Percentiles rank a stretch among this genome's conserved stretches.
Conservation (phyloP, 495 filamentous ascomycete species). For the Neurospora sp. region DNA sequence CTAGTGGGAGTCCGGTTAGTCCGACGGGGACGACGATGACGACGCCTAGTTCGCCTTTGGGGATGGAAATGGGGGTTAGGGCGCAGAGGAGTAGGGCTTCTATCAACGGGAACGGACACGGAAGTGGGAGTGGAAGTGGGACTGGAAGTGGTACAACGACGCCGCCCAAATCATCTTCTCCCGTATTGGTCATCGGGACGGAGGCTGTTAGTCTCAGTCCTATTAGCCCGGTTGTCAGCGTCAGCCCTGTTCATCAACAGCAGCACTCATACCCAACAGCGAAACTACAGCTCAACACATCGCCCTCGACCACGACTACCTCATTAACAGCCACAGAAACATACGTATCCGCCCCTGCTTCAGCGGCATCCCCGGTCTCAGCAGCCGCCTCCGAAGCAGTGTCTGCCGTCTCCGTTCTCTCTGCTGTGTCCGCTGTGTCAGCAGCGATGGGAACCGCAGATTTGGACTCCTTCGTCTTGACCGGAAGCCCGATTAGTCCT, state of each 20-base stretch:
- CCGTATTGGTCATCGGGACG: neutral
- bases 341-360: neutral
- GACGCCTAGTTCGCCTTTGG: neutral
- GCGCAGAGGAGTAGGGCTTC: neutral
- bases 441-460: neutral
- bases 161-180: neutral
- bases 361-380: neutral
- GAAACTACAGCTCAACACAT: neutral
- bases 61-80: neutral
- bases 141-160: neutral
- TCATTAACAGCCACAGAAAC: neutral
- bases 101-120: neutral
- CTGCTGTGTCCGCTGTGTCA: neutral
- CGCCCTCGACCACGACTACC: no score
- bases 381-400: neutral
- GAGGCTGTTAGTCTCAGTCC: neutral
- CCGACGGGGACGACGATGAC: neutral
- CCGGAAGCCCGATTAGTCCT: conserved; percentile 3
- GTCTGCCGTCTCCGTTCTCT: neutral
- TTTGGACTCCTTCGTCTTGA: neutral
- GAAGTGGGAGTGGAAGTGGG: no score
- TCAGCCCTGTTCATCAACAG: neutral
- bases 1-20: neutral
- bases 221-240: neutral
- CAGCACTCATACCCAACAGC: neutral